Percentiles rank a stretch among this genome's conserved stretches.
Conservation (phyloP, 2,329 filamentous ascomycete species). For the Aureobasidium sp. region DNA sequence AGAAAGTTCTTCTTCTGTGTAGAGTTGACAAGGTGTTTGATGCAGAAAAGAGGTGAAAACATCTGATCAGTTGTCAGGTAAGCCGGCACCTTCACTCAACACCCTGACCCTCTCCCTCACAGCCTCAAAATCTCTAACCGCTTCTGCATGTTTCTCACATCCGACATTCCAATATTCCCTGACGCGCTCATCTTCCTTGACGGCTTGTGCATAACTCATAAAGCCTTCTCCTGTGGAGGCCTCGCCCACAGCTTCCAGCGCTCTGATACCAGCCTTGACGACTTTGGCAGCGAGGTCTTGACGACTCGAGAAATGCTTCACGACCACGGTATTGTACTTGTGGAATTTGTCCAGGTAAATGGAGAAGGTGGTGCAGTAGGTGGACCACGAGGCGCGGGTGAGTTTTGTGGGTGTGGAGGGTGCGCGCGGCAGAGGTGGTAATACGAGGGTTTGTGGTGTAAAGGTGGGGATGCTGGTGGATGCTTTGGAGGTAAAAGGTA, state of each 20-base stretch:
- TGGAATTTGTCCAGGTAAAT: conserved; percentile 48
- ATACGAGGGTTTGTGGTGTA: conserved; percentile 39
- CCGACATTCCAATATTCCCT: conserved; percentile 52
- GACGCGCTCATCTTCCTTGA: conserved; percentile 52
- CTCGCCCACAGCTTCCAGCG: conserved; percentile 47
- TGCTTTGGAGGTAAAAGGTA: conserved; percentile 52
- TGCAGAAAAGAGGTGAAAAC: neutral
- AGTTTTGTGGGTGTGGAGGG: conserved; percentile 34
- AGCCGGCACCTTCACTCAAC: conserved; percentile 9
- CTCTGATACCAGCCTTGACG: conserved; percentile 30
- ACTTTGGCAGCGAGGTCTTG: conserved; percentile 36
- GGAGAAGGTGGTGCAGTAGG: conserved; percentile 46
- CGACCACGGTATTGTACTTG: conserved; percentile 46
- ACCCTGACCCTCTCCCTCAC: conserved; percentile 34
- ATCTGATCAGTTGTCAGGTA: neutral
- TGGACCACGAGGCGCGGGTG: conserved; percentile 39
- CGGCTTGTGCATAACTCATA: conserved; percentile 44
- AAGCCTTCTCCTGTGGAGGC: conserved; percentile 35
- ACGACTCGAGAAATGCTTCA: conserved; percentile 44
- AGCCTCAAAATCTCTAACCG: conserved; percentile 50
- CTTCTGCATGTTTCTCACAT: conserved; percentile 51
- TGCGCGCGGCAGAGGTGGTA: conserved; percentile 41
- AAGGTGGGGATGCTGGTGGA: conserved; percentile 34
- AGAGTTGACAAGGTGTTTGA: neutral
- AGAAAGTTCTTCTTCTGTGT: too few species aligned